Base-by-base conservation (phyloP, 441 rosid genomes). In the Adansonia gregorii region DNA sequence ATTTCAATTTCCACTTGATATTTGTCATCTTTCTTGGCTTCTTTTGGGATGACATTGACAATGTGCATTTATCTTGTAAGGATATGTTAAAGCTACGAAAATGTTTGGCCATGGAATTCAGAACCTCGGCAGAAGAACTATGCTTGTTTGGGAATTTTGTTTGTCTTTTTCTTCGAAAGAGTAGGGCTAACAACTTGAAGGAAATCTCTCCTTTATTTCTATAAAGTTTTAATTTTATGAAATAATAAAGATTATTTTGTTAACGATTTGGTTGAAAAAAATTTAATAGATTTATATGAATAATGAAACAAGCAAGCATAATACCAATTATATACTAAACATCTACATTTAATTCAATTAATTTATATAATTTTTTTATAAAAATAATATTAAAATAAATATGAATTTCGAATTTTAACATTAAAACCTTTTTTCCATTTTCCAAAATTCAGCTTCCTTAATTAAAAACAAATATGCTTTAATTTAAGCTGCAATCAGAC, bases 21-120 rank as follows among this genome's bases (percentile, higher is more conserved):
- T 80, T 83, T 85, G 83, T 86, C 83, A 67, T 76, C 72, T 71
- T 86, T 79, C 69, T 74, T 69, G 72, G 65, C 76, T 43, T 70
- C 78, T 71, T 73, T 59, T 61, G 81, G 35, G 74, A 76, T 70
- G 87, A 82, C 80, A 78, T 74, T 78, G 86, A 82, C 82, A 78
- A 76, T 77, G 86, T 84, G 81, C 80, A 79, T 79, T 79, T 82
- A 77, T 74, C 71, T 19, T 73, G 51, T 12, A 60, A 68, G 73
- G 61, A 49, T 78, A 63, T 60, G 27, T 3, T 51, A 67, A 54
- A 68, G 78, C 71, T 56, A 41, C 56, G 73, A 35, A 63, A 22
- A 74, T 70, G 74, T 41, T 74, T 74, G 67, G 77, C 79, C 77
- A 74, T 80, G 72, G 72, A 64, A 80, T 74, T 69, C 35, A 52